Evolutionary conservation across 345 rosid genomes (phyloP).

Genomic region (Eucalyptus pauciflora): DNA sequence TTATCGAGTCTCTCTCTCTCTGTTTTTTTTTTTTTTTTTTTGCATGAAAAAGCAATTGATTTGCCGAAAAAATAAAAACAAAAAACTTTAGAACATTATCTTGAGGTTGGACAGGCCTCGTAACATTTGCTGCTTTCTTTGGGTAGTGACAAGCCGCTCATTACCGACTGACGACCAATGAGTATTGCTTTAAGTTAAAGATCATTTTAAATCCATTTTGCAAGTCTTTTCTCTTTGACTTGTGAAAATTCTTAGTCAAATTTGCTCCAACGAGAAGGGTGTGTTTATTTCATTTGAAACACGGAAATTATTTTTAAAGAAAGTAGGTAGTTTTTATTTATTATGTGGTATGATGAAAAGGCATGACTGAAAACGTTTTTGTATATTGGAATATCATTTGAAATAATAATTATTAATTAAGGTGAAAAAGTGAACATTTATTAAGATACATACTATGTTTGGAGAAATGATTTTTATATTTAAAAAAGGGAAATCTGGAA

Average conservation of each 20-base stretch:
- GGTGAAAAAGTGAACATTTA: too few species aligned
- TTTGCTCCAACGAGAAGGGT: background rate
- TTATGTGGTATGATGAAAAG: accelerated
- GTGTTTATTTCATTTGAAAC: background rate
- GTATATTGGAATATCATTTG: accelerated
- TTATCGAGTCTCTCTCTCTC: too few species aligned
- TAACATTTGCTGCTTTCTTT: background rate
- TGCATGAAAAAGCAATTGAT: background rate
- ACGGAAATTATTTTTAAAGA: accelerated
- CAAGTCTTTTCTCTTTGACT: background rate
- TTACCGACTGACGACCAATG: too few species aligned
- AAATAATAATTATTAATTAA: too few species aligned
- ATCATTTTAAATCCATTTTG: background rate
- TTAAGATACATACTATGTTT: too few species aligned
- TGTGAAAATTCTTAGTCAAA: too few species aligned
- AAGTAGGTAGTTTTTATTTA: too few species aligned
- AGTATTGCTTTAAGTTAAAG: background rate
- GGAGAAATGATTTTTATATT: too few species aligned
- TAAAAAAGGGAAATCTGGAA: too few species aligned
- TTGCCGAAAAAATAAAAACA: background rate
- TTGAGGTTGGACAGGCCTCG: background rate
- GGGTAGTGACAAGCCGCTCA: background rate
- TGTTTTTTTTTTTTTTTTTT: too few species aligned
- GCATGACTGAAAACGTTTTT: too few species aligned
- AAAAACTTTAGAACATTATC: background rate